Evolutionary conservation across 345 rosid genomes (phyloP), one percentile per base, ranked within the genome.

Genomic region (Citrus glauca): DNA sequence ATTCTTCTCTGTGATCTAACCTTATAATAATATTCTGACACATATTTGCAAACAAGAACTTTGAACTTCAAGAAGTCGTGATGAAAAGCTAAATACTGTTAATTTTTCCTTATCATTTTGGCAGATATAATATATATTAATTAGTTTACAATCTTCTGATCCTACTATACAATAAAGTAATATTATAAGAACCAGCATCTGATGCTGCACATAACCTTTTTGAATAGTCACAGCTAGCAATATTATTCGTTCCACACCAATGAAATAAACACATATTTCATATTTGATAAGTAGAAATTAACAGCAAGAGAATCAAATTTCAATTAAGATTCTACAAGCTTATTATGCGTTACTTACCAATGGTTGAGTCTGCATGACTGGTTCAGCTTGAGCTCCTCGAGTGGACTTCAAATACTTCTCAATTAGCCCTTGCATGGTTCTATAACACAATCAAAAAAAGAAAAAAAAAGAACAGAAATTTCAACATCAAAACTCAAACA

Each of bases 371-470:
- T 77, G 84, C 27, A 64, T 37, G 72, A 66, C 77, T 62, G 68
- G 75, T 9, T 75, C 84, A 7, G 71, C 28, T 74, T 75, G 86
- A 81, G 81, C 77, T 67, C 84, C 87, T 53, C 82, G 81, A 19
- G 83, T 89, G 67, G 84, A 78, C 82, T 84, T 90, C 86, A 57
- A 27, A 85, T 90, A 87, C 91, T 80, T 90, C 82, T 90, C 91
- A 77, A 90, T 81, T 74, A 90, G 72, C 75, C 79, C 94, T 73
- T 85, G 86, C 92, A 89, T 89, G 79, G 85, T 86, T 76, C 94
- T 90, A 60, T 25, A 50, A 32, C 61, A 68, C 35, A 30, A 40
- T 24, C 3, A 37, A 37, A 37, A 37, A 37, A 37, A 37, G 7
- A 38, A 38, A 38, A 0, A 38, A 9, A 38, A 0, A 50, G 2